Conservation (phyloP, 108 stramenopile species). For the Nitzschia putrida region DNA sequence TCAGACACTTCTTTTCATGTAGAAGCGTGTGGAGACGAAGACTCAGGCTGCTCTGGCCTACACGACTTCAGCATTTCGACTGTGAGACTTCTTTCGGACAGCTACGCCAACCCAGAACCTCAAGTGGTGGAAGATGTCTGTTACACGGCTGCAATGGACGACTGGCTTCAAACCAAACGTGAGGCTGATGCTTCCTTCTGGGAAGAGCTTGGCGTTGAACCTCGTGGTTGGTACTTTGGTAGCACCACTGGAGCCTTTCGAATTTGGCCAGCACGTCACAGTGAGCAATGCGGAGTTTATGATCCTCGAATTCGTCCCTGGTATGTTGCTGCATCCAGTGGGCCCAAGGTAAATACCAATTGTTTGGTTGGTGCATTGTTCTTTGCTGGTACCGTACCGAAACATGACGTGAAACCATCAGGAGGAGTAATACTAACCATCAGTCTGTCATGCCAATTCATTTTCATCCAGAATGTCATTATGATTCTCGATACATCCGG, state of each 20-base stretch:
- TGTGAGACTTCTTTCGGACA: neutral
- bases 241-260: slow-evolving; percentile 56
- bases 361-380: no score
- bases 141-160: neutral
- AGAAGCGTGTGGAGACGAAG: neutral
- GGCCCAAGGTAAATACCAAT: slow-evolving; percentile 46
- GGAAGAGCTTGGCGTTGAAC: slow-evolving; percentile 25
- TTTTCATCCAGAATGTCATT: slow-evolving; percentile 40
- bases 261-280: slow-evolving; percentile 50
- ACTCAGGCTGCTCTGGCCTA: neutral
- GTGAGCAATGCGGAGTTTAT: slow-evolving; percentile 47
- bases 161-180: neutral
- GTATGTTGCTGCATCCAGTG: slow-evolving; percentile 65
- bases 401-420: no score
- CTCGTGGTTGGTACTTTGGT: slow-evolving; percentile 57
- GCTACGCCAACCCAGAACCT: neutral
- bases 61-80: neutral
- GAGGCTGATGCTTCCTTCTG: neutral
- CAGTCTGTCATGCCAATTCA: no score
- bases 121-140: neutral
- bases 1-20: neutral
- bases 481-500: slow-evolving; percentile 58
- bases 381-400: no score
- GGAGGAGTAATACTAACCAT: no score
- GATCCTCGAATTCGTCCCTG: slow-evolving; percentile 67